phyloP scores from a whole-genome alignment of 257 asterid genomes.

The Nicotiana undulata region DNA sequence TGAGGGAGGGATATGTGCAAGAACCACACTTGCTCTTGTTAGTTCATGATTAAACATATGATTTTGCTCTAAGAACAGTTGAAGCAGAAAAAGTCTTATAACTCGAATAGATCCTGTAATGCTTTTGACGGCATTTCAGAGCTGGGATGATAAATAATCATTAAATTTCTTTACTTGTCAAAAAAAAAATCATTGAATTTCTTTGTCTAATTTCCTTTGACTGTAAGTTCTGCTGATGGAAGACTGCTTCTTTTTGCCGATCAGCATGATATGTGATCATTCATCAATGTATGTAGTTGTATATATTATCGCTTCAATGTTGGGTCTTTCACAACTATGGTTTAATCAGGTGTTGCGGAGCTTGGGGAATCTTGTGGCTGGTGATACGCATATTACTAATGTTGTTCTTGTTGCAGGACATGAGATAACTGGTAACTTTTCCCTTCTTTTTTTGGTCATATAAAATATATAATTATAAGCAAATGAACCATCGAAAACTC shows the following conservation, averaged over 20 bases:
- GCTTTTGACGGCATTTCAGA: background rate
- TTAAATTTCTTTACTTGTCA: background rate
- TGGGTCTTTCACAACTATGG: background rate
- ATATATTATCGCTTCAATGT: background rate
- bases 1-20: background rate
- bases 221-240: background rate
- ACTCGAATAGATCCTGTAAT: background rate
- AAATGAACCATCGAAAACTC: background rate
- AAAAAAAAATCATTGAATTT: background rate
- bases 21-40: background rate
- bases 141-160: background rate
- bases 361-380: conserved; percentile 93
- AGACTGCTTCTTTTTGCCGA: background rate
- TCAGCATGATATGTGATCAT: background rate
- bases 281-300: background rate
- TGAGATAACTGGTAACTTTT: conserved; percentile 54
- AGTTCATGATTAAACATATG: background rate
- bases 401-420: conserved; percentile 52
- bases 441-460: background rate
- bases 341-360: conserved; percentile 66
- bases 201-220: background rate
- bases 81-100: background rate
- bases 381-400: conserved; percentile 51
- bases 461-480: background rate
- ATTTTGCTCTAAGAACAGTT: background rate